Base-by-base conservation (phyloP, 2,329 filamentous ascomycete genomes). In the Cordyceps farinosa region DNA sequence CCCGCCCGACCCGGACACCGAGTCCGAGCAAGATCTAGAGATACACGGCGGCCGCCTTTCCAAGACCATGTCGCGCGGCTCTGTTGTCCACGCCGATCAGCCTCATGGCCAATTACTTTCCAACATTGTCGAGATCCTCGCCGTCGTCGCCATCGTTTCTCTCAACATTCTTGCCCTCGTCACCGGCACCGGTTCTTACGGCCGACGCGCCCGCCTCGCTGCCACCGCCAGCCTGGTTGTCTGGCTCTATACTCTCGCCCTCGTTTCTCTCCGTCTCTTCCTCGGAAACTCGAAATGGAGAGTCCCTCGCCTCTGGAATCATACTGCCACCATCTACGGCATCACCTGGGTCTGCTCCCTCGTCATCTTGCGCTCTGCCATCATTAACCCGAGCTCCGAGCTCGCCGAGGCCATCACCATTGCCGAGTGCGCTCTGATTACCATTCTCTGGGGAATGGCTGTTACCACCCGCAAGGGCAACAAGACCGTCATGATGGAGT, bases 391-490 rank as follows among this genome's bases (percentile, higher is more conserved):
- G 0, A 82, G 80, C 56, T 90, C 90, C 8, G 76, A 74, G 60
- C 74, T 87, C 45, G 80, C 86, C 4, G 83, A 89, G 72, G 80
- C 82, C 55, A 80, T 97, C 53, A 82, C 86, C 66, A 87, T 92
- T 66, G 77, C 84, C 64, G 87, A 96, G 70, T 98, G 98, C 71
- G 79, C 80, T 1, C 79, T 98, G 65, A 86, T 85, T 6, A 88
- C 89, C 0, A 73, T 96, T 13, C 83, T 99, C 13, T 87, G 92
- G 60, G 74, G 85, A 52, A 88, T 97, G 72, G 87, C 91, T 50
- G 76, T 96, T 63, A 90, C 88, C 58, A 96, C 92, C 66, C 87
- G 95, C 67, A 95, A 92, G 77, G 95, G 95, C 51, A 98, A 98
- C 76, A 95, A 92, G 76, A 87, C 90, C 3, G 90, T 99, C 13